Evolutionary conservation across 139 green algal genomes (phyloP).

Genomic region (Desmodesmus armatus): DNA sequence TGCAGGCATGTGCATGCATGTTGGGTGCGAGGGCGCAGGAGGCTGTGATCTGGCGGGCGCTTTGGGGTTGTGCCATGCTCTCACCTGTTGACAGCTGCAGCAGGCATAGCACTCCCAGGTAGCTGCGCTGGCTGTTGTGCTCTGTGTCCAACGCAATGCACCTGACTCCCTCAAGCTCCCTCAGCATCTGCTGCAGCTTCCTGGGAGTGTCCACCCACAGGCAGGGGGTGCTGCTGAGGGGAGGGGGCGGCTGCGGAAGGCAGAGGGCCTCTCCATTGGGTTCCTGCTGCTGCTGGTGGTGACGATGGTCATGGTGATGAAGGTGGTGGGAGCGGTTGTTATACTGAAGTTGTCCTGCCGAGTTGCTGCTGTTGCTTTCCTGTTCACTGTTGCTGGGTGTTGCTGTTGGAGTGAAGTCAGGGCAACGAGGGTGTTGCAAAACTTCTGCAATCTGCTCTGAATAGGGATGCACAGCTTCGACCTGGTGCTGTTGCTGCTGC

Average conservation of each 20-base stretch:
- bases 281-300: slow-evolving; percentile 8
- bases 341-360: too few species aligned
- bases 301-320: background rate
- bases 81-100: slow-evolving; percentile 78
- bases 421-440: slow-evolving; percentile 7
- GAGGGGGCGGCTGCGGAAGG: background rate
- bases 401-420: background rate
- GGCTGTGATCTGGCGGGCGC: background rate
- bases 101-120: slow-evolving; percentile 80
- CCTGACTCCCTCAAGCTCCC: slow-evolving; percentile 43
- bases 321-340: too few species aligned
- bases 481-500: background rate
- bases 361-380: background rate
- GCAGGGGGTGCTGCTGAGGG: background rate
- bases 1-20: background rate
- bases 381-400: background rate
- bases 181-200: slow-evolving; percentile 46
- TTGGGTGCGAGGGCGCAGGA: background rate
- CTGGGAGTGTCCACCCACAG: slow-evolving; percentile 47
- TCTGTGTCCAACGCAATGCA: slow-evolving; percentile 80
- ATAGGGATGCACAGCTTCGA: slow-evolving; percentile 4
- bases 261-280: background rate
- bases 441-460: slow-evolving; percentile 1
- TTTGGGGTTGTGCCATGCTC: background rate
- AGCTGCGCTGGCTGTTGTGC: slow-evolving; percentile 66